Conservation (phyloP, 2,329 filamentous ascomycete species). For the Cryphonectria carpinicola region DNA sequence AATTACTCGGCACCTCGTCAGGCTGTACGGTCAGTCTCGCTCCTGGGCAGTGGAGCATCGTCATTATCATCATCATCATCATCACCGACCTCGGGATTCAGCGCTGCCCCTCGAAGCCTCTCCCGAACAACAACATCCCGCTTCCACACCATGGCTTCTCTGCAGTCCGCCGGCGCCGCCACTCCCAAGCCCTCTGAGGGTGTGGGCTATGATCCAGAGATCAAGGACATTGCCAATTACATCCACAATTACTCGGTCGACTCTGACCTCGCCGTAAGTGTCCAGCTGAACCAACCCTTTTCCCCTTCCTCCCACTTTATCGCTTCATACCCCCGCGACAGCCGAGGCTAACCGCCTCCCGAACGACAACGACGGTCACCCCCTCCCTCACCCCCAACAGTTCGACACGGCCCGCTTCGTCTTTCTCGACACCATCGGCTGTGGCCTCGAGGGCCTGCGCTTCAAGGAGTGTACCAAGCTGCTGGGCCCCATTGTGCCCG, state of each 20-base stretch:
- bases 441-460: conserved; percentile 90
- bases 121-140: conserved; percentile 37
- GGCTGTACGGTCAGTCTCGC: conserved; percentile 41
- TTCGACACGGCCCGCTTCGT: conserved; percentile 97
- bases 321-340: conserved; percentile 16
- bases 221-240: conserved; percentile 93
- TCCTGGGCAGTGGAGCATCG: conserved; percentile 34
- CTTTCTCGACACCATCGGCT: conserved; percentile 95
- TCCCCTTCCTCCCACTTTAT: not conserved
- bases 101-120: conserved; percentile 37
- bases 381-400: conserved; percentile 46
- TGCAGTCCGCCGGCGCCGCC: conserved; percentile 53
- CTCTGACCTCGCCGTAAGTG: conserved; percentile 87
- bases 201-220: conserved; percentile 83
- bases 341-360: conserved; percentile 31
- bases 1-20: conserved; percentile 40
- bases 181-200: conserved; percentile 49
- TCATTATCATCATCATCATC: not conserved
- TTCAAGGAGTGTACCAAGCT: conserved; percentile 97
- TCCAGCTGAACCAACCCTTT: not conserved
- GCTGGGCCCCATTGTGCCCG: conserved; percentile 87
- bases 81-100: conserved; percentile 28
- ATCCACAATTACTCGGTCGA: conserved; percentile 90
- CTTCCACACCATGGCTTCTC: conserved; percentile 56
- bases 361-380: not conserved